Conservation (phyloP, 2,329 filamentous ascomycete species). For the Gaeumannomyces tritici region DNA sequence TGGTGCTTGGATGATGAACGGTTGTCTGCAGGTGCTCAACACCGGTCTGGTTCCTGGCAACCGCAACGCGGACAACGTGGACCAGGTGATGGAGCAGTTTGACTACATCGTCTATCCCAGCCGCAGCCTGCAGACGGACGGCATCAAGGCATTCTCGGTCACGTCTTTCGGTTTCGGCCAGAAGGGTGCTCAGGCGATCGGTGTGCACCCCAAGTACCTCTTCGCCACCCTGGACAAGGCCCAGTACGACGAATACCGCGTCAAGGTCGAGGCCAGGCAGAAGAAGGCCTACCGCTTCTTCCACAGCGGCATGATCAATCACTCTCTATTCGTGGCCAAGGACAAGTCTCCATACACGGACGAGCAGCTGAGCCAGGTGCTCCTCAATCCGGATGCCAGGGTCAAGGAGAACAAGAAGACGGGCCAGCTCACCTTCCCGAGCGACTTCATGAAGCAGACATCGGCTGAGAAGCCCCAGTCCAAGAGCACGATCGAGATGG, state of each 20-base stretch:
- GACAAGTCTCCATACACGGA: conserved; percentile 82
- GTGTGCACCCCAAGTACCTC: conserved; percentile 92
- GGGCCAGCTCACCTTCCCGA: conserved; percentile 63
- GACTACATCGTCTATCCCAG: conserved; percentile 97
- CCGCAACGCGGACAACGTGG: conserved; percentile 95
- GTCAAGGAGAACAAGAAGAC: conserved; percentile 82
- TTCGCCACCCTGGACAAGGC: conserved; percentile 87
- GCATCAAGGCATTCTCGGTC: conserved; percentile 96
- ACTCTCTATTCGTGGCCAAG: conserved; percentile 96
- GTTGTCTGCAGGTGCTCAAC: conserved; percentile 91
- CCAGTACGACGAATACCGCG: conserved; percentile 72
- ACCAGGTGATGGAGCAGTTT: conserved; percentile 93
- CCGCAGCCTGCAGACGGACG: conserved; percentile 91
- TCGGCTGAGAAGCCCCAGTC: conserved; percentile 42
- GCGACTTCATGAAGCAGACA: conserved; percentile 57
- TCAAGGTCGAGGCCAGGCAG: conserved; percentile 84
- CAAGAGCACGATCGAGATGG: conserved; percentile 61
- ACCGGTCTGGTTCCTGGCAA: conserved; percentile 91
- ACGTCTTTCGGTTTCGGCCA: conserved; percentile 99
- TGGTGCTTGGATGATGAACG: conserved; percentile 99
- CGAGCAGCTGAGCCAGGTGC: conserved; percentile 74
- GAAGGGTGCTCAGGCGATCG: conserved; percentile 95
- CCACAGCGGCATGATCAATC: conserved; percentile 97
- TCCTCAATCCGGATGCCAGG: conserved; percentile 88
- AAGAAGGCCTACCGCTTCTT: conserved; percentile 99